Evolutionary conservation across 177 flowering plant genomes (phyloP).

Genomic region (Telopea speciosissima): DNA sequence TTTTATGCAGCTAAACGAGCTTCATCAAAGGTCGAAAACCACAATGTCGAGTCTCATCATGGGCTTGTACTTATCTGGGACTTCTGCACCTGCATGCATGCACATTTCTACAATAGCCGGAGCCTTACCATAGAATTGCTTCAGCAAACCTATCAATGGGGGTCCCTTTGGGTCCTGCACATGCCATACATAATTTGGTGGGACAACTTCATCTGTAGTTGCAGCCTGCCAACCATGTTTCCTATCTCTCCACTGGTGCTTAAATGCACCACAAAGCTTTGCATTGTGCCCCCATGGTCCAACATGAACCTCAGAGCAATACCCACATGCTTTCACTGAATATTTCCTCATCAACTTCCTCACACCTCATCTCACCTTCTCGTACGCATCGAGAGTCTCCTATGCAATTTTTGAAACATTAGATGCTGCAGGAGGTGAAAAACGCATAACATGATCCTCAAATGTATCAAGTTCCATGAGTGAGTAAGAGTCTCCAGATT

Average conservation of each 20-base stretch:
- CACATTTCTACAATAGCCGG: constrained; percentile 92
- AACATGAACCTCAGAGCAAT: constrained; percentile 92
- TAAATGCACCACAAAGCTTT: constrained; percentile 85
- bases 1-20: constrained; percentile 41
- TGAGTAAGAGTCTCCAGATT: constrained; percentile 22
- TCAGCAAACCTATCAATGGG: constrained; percentile 53
- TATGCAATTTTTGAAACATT: constrained; percentile 53
- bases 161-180: constrained; percentile 66
- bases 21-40: constrained; percentile 64
- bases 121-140: constrained; percentile 78
- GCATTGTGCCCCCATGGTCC: constrained; percentile 97
- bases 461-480: constrained; percentile 63
- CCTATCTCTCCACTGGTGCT: constrained; percentile 97
- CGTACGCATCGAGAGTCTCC: constrained; percentile 65
- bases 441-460: constrained; percentile 27
- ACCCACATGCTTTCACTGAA: constrained; percentile 88
- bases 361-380: constrained; percentile 56
- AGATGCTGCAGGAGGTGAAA: constrained; percentile 34
- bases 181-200: constrained; percentile 94
- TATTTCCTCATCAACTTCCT: constrained; percentile 68
- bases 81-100: constrained; percentile 69
- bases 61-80: constrained; percentile 62
- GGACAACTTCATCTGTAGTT: constrained; percentile 68
- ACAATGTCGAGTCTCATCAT: constrained; percentile 97
- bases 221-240: constrained; percentile 99